These are phyloP conservation scores for Coemansia sp. DNA, from an alignment of 192 early-diverging fungal genomes.

Conservation along the genomic window DNA sequence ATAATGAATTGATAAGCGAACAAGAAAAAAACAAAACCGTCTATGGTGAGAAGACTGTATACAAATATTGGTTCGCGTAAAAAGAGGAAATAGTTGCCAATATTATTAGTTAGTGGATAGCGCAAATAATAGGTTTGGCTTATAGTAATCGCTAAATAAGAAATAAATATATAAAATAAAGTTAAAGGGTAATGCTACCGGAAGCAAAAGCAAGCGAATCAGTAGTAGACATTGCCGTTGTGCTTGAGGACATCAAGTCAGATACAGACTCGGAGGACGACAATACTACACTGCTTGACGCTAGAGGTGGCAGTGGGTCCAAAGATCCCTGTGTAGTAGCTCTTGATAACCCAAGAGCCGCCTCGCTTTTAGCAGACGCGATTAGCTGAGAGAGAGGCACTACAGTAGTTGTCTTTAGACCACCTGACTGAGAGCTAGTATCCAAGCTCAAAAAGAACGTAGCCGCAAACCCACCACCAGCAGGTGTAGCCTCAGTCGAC, in stretches of 20 bases:
- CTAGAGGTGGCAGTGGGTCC: background rate
- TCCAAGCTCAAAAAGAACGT: slow-evolving; percentile 48
- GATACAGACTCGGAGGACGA: background rate
- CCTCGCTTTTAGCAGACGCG: slow-evolving; percentile 16
- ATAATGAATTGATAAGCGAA: too few relatives aligned
- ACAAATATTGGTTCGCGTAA: background rate
- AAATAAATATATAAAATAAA: background rate
- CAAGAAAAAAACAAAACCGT: too few relatives aligned
- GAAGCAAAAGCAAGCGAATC: background rate
- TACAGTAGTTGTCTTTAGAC: slow-evolving; percentile 27
- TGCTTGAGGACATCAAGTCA: background rate
- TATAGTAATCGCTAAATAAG: background rate
- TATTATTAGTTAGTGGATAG: background rate
- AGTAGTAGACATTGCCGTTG: background rate
- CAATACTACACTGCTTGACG: background rate
- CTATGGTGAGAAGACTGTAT: too few relatives aligned
- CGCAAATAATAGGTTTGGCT: background rate
- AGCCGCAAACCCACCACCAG: slow-evolving; percentile 32
- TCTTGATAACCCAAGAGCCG: background rate
- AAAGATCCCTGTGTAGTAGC: background rate
- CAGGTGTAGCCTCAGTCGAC: background rate
- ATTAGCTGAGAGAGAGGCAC: slow-evolving; percentile 42
- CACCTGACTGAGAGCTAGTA: slow-evolving; percentile 13
- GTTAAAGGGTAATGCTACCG: slow-evolving; percentile 3
- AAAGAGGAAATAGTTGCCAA: background rate